A percentile compares a stretch with the other conserved stretches of the same genome.
Conservation (phyloP, 176 grass and related monocot species). For the Oryza australiensis region DNA sequence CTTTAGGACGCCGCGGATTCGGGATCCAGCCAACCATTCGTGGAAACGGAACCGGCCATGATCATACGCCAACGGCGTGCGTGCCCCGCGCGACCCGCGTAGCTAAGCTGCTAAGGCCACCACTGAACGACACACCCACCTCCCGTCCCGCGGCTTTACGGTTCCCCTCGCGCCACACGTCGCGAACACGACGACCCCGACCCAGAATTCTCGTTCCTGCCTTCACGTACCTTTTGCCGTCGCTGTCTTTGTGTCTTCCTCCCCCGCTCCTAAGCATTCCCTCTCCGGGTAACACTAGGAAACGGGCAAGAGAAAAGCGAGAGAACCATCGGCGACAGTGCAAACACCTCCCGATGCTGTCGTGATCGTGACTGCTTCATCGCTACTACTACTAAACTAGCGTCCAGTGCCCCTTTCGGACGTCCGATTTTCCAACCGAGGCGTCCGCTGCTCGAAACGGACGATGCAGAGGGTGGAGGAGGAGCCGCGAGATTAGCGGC, state of each 20-base stretch:
- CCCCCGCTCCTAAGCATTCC: not conserved
- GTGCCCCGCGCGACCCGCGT: not conserved
- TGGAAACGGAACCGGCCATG: conserved; percentile 4
- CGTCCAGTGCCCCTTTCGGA: not conserved
- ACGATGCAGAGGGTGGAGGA: not conserved
- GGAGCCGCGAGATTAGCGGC: not conserved
- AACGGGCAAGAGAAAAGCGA: not conserved
- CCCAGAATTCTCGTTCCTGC: not conserved
- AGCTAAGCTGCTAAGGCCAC: not conserved
- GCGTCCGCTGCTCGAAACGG: not conserved
- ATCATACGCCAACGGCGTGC: conserved; percentile 11
- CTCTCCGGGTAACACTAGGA: not conserved
- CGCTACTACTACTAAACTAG: not conserved
- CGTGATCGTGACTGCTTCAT: not conserved
- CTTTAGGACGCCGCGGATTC: not conserved
- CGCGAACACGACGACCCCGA: not conserved
- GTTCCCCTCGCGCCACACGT: not conserved
- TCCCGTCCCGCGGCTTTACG: not conserved
- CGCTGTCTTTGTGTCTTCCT: too few relatives aligned
- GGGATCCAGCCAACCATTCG: not conserved
- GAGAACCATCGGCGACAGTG: not conserved
- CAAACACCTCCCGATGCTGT: not conserved
- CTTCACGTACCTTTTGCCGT: not conserved
- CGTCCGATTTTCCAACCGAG: not conserved
- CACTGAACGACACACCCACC: not conserved